Evolutionary conservation across 768 basidiomycete genomes (phyloP), one percentile per base, ranked within the genome.

Genomic region (Lactarius evosmus): DNA sequence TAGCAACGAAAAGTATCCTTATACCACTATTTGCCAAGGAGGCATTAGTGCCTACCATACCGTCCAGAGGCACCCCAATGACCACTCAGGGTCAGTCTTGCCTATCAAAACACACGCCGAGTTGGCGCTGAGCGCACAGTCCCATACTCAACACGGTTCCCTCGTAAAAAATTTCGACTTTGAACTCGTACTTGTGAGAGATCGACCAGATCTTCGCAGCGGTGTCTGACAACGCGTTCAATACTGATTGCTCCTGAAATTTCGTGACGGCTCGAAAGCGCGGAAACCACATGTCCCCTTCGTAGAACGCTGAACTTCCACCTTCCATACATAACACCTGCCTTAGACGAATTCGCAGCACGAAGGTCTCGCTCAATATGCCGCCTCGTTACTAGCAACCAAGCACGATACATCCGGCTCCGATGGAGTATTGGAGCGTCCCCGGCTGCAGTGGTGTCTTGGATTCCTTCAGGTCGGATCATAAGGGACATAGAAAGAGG

Each of bases 111-210:
- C 81, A 77, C 98, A 98, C 4, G 95, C 96, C 49, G 95, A 98
- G 75, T 98, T 95, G 36, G 97, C 96, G 72, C 93, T 95, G 75
- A 98, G 98, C 12, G 95, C 96, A 74, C 95, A 96, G 74, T 98
- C 96, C 96, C 97, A 97, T 29, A 98, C 95, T 97, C 95, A 98
- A 66, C 96, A 84, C 98, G 97, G 75, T 99, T 96, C 3, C 96
- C 96, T 70, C 87, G 81, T 22, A 98, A 79, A 22, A 86, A 83
- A 76, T 93, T 94, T 97, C 94, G 61, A 89, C 84, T 71, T 83
- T 89, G 74, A 95, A 93, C 71, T 95, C 93, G 72, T 88, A 94
- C 69, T 85, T 88, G 12, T 83, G 82, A 29, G 88, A 89, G 66
- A 97, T 89, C 1, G 92, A 91, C 96, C 96, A 98, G 66, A 98